Evolutionary conservation across 2,329 filamentous ascomycete genomes (phyloP).

Genomic region (Davidsoniella eucalypti): DNA sequence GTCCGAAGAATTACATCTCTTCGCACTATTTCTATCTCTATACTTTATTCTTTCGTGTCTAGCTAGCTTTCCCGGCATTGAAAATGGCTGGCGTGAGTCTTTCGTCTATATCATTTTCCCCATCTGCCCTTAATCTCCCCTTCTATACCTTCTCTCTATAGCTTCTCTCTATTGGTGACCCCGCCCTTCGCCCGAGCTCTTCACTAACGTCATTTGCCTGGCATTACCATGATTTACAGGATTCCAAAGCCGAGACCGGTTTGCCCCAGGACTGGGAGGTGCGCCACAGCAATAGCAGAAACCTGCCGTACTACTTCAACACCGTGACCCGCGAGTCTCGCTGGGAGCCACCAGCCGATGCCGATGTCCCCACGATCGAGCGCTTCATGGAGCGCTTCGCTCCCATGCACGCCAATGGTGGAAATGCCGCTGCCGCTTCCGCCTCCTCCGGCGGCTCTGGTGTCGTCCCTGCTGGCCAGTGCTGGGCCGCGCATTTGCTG

Average conservation of each 20-base stretch:
- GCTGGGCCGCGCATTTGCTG: conserved; percentile 79
- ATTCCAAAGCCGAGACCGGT: conserved; percentile 41
- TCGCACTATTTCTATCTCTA: too few species aligned
- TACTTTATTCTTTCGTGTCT: too few species aligned
- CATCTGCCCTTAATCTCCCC: neutral
- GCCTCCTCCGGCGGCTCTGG: neutral
- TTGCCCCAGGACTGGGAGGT: conserved; percentile 85
- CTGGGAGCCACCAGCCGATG: conserved; percentile 83
- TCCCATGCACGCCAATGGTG: conserved; percentile 32
- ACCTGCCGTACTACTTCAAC: conserved; percentile 98
- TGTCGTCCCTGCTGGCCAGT: conserved; percentile 53
- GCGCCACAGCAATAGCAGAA: conserved; percentile 94
- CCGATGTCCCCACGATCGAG: conserved; percentile 86
- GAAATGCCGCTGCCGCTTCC: conserved; percentile 22
- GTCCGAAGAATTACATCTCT: too few species aligned
- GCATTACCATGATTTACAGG: neutral
- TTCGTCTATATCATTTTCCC: neutral
- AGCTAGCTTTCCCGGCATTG: neutral
- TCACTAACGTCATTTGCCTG: neutral
- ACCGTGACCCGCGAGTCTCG: conserved; percentile 67
- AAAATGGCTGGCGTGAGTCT: conserved; percentile 6
- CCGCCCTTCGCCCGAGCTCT: neutral
- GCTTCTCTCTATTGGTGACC: neutral
- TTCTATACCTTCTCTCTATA: too few species aligned
- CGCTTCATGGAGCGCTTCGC: conserved; percentile 71